Conservation (phyloP, 2,329 filamentous ascomycete genomes). For the Phaeosphaeriaceae sp. region DNA sequence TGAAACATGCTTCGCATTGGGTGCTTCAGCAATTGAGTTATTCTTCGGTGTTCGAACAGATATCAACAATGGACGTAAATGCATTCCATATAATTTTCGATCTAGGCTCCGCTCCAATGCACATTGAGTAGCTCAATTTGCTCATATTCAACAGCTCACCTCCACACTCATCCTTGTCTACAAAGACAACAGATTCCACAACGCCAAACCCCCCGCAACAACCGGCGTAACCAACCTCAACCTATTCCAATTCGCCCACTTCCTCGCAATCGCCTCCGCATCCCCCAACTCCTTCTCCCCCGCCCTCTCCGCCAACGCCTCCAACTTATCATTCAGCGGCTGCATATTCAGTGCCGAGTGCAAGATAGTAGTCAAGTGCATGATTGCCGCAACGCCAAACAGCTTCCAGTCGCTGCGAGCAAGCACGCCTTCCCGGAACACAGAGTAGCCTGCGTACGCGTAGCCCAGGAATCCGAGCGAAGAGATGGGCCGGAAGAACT, state of each 20-base stretch:
- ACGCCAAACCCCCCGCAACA: conserved; percentile 41
- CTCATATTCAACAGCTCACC: neutral
- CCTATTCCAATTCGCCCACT: conserved; percentile 47
- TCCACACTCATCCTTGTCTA: conserved; percentile 4
- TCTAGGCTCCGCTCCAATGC: neutral
- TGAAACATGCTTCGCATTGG: no score
- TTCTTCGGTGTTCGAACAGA: neutral
- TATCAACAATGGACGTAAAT: neutral
- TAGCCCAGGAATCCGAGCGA: conserved; percentile 58
- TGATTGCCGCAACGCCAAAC: conserved; percentile 53
- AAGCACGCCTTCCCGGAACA: conserved; percentile 36
- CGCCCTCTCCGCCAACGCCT: conserved; percentile 47
- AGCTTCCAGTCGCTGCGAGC: conserved; percentile 54
- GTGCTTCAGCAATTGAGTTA: neutral
- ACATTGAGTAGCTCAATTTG: neutral
- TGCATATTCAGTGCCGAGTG: conserved; percentile 61
- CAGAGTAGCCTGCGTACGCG: conserved; percentile 51
- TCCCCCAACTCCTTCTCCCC: conserved; percentile 40
- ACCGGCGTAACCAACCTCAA: conserved; percentile 44
- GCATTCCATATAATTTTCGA: neutral
- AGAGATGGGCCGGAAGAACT: conserved; percentile 61
- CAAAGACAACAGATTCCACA: conserved; percentile 38
- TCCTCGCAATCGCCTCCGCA: conserved; percentile 42
- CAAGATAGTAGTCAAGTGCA: conserved; percentile 57
- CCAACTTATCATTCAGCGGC: conserved; percentile 58